Evolutionary conservation across 331 rosid genomes (phyloP), one percentile per base, ranked within the genome.

Genomic region (Phaseolus coccineus): DNA sequence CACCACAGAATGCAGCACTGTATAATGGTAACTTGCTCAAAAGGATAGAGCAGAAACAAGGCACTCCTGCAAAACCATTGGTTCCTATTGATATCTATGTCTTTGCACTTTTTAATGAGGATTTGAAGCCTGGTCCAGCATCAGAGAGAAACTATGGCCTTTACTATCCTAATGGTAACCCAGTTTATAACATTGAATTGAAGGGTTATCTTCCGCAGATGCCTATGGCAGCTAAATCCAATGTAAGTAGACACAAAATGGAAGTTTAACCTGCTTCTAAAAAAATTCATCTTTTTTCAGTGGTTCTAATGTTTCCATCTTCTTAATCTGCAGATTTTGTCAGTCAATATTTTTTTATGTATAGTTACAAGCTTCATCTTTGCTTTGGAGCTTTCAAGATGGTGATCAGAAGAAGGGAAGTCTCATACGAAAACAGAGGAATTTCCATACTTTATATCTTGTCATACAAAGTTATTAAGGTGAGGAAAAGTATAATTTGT

Each of bases 101-200:
- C n/a, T 94, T 94, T 76, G 95, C 97, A 4, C 93, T 94, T 56
- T 94, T 94, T 58, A 94, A 94, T 69, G 98, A 94, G 86, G 33
- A 94, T 82, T 9, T 89, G 79, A 94, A 94, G 69, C 81, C 93
- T 25, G 98, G 97, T 58, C 92, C 90, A 3, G 68, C 90, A 10
- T 92, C 98, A 8, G 98, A 94, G 84, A 89, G 95, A 77, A 94
- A 94, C 65, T 94, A 94, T 79, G 98, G 98, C 16, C 92, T 94
- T 47, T 94, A 71, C 76, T 91, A 92, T 85, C 98, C 98, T 1
- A 47, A 94, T 84, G 98, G 97, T 8, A 68, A 76, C 0, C 97
- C 89, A 6, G 98, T 94, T 69, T 94, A 94, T 72, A 74, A 91
- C 56, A 79, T 88, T 69, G 98, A 93, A 58, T 75, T 85, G 42